phyloP scores from a whole-genome alignment of 768 basidiomycete species.

The Aureoboletus auriporus region DNA sequence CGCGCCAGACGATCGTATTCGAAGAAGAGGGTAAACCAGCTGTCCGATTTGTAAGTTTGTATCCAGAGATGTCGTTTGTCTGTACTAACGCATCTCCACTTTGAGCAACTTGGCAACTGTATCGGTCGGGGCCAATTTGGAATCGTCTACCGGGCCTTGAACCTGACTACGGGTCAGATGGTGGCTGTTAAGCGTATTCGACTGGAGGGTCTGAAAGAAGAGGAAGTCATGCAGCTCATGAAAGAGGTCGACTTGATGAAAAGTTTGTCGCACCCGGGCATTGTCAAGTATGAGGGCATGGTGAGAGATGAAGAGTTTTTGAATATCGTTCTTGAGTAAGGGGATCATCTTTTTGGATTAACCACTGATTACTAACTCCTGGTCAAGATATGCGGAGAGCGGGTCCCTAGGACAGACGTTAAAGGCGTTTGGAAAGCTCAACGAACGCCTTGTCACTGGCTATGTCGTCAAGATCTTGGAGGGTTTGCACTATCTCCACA shows the following conservation, averaged over 20 bases:
- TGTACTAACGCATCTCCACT: conserved; percentile 7
- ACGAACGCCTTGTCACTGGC: conserved; percentile 85
- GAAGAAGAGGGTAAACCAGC: conserved; percentile 78
- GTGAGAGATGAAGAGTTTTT: conserved; percentile 82
- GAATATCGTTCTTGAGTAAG: conserved; percentile 93
- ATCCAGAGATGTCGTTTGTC: background rate
- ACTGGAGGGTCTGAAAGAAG: conserved; percentile 85
- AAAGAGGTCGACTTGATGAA: conserved; percentile 92
- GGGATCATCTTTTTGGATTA: background rate
- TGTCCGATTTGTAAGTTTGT: conserved; percentile 71
- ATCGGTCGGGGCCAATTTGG: conserved; percentile 98
- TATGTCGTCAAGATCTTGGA: conserved; percentile 97
- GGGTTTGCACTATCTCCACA: conserved; percentile 90
- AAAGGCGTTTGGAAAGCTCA: conserved; percentile 90
- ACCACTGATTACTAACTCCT: conserved; percentile 12
- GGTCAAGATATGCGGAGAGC: conserved; percentile 85
- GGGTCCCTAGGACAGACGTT: conserved; percentile 92
- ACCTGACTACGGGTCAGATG: conserved; percentile 92
- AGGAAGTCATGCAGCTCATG: conserved; percentile 89
- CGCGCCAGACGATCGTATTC: conserved; percentile 68
- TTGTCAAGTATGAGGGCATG: conserved; percentile 98
- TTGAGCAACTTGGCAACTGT: conserved; percentile 94
- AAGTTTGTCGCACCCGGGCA: conserved; percentile 87
- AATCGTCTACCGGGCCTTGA: conserved; percentile 90
- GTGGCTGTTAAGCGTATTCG: conserved; percentile 98